Conservation (phyloP, 352 stramenopile species). For the Blastocystis sp. region DNA sequence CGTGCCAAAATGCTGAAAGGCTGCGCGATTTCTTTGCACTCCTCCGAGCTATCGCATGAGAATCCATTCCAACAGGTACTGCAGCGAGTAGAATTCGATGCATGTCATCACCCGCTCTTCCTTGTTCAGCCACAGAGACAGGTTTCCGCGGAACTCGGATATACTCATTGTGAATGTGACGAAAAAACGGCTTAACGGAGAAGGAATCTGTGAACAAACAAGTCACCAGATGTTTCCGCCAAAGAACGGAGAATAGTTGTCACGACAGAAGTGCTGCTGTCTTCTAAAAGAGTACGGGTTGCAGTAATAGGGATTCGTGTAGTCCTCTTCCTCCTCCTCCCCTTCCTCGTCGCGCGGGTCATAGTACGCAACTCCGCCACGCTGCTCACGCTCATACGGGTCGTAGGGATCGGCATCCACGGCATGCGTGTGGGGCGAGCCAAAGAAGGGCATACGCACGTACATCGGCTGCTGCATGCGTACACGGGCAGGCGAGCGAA, state of each 20-base stretch:
- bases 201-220: not conserved
- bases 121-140: conserved; percentile 9
- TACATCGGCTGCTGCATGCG: not conserved
- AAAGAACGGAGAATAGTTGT: not conserved
- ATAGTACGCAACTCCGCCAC: not conserved
- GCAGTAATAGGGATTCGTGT: not conserved
- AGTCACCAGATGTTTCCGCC: not conserved
- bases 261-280: not conserved
- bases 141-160: not conserved
- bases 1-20: not conserved
- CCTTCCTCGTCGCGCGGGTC: not conserved
- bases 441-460: not conserved
- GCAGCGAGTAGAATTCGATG: conserved; percentile 17
- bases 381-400: not conserved
- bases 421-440: not conserved
- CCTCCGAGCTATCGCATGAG: conserved; percentile 14
- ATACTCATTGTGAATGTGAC: not conserved
- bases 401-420: not conserved
- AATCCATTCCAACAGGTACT: not conserved
- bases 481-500: not conserved
- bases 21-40: conserved; percentile 9
- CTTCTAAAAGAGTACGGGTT: not conserved
- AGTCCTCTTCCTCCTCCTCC: not conserved
- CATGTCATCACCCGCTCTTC: conserved; percentile 9
- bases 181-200: not conserved